Conservation (phyloP, 164 flowering plant species). For the Vitis vinifera region DNA sequence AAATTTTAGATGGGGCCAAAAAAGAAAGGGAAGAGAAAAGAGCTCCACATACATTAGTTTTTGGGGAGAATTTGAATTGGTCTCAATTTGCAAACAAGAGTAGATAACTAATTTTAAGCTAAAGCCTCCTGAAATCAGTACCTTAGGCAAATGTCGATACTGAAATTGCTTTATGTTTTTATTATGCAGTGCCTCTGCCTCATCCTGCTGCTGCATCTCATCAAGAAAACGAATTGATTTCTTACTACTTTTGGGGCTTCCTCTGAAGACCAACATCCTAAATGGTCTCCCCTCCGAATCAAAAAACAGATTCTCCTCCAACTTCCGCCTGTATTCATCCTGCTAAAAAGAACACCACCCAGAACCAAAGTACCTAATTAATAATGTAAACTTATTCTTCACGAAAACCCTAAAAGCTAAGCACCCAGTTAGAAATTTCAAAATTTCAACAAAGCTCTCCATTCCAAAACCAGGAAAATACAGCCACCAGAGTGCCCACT, state of each 20-base stretch:
- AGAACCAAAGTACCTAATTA: neutral
- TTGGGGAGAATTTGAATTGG: no score
- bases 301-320: constrained; percentile 36
- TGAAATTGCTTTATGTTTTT: constrained; percentile 1
- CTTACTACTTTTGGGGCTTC: constrained; percentile 43
- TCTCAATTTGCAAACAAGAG: no score
- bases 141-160: constrained; percentile 37
- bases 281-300: constrained; percentile 54
- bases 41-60: no score
- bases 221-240: constrained; percentile 28
- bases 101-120: no score
- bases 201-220: constrained; percentile 32
- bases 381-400: neutral
- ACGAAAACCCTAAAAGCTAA: neutral
- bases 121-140: neutral
- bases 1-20: no score
- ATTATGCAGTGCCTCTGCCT: constrained; percentile 9
- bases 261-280: constrained; percentile 55
- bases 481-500: no score
- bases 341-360: constrained; percentile 7
- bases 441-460: no score
- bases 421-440: neutral
- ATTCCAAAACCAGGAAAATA: no score
- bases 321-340: constrained; percentile 31
- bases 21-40: neutral